phyloP scores from a whole-genome alignment of 345 rosid genomes.

The Salix purpurea region DNA sequence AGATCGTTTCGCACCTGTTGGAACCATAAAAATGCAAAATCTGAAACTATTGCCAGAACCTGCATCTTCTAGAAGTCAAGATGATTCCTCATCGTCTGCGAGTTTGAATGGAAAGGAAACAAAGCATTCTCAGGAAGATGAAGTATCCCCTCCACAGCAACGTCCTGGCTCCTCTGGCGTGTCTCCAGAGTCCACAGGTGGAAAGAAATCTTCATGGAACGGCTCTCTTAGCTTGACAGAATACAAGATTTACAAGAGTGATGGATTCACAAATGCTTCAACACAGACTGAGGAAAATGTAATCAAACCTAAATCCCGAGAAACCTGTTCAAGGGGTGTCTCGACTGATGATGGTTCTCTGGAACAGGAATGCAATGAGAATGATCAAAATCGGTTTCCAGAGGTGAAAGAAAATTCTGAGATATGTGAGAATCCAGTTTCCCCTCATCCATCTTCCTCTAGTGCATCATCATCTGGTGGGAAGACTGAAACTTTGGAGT shows the following conservation, averaged over 20 bases:
- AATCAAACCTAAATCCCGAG: conserved; percentile 35
- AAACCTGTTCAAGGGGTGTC: conserved; percentile 86
- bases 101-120: conserved; percentile 62
- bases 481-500: conserved; percentile 84
- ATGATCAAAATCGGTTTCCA: conserved; percentile 32
- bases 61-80: conserved; percentile 65
- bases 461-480: conserved; percentile 66
- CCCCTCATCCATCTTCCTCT: conserved; percentile 64
- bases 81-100: conserved; percentile 76
- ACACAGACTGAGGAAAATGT: conserved; percentile 84
- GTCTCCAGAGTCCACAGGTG: conserved; percentile 64
- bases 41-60: conserved; percentile 61
- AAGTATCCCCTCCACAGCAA: conserved; percentile 60
- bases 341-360: conserved; percentile 65
- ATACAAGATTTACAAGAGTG: conserved; percentile 62
- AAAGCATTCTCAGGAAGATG: conserved; percentile 76
- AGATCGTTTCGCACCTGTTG: conserved; percentile 18
- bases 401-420: conserved; percentile 42
- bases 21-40: conserved; percentile 14
- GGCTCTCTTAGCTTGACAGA: conserved; percentile 69
- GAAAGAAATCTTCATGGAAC: conserved; percentile 62
- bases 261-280: conserved; percentile 80
- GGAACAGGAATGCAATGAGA: conserved; percentile 39
- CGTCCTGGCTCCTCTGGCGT: conserved; percentile 52
- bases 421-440: conserved; percentile 48